Evolutionary conservation across 2,329 filamentous ascomycete genomes (phyloP), one percentile per base, ranked within the genome.

Genomic region (Ceratocystis papillata): DNA sequence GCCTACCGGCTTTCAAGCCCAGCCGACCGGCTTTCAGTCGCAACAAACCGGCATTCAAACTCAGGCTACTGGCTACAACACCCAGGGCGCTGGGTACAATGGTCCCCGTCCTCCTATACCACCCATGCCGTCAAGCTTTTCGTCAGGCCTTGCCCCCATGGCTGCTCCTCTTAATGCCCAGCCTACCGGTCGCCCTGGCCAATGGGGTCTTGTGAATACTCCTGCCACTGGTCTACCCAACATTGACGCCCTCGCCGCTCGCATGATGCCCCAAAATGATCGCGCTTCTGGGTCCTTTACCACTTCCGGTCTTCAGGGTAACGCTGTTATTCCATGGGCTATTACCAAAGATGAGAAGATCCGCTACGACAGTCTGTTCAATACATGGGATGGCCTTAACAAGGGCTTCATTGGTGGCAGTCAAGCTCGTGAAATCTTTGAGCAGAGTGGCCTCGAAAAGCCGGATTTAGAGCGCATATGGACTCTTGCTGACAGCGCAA

Each of bases 261-360:
- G 91, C 69, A 94, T 99, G 86, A 97, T 99, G 93, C 94, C 94
- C 25, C 93, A 99, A 73, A 85, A 89, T 71, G 94, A 94, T 57
- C 88, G 94, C 45, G 94, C 97, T 75, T 83, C 86, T 69, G 88
- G 88, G 30, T 82, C 79, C 20, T 97, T 89, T 72, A 96, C 90
- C 6, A 93, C 92, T 1, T 85, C 87, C 67, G 93, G 93, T 4
- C 81, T 99, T 8, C 87, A 90, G 69, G 94, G 94, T 64, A 97
- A 96, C 76, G 94, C 94, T 0, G 93, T 90, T 6, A 93, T 99
- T 72, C 94, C 94, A 0, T 99, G 94, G 94, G 92, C 94, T 17
- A 94, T 99, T 68, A 99, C 94, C 3, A 99, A 99, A 75, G 92
- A 96, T 69, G 94, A 99, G 76, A 99, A 99, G 80, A 93, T 89